phyloP scores from a whole-genome alignment of 139 green algal species.

The Picochlorum sp. region DNA sequence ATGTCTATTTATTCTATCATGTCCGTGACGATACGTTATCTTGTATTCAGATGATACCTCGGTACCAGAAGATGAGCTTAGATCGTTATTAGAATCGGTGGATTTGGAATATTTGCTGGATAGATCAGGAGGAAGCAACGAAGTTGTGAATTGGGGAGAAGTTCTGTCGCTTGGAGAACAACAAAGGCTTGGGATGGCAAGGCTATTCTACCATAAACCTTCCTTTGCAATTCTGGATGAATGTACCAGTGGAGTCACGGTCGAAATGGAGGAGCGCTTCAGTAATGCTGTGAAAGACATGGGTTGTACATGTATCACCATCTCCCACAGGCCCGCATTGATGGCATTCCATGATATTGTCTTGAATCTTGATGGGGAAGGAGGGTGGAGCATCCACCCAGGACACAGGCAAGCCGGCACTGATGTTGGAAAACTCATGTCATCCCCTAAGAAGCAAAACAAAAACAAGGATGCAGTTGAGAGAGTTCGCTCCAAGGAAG shows the following conservation, averaged over 20 bases:
- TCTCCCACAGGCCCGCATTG: constrained; percentile 66
- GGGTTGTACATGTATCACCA: constrained; percentile 71
- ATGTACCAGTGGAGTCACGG: constrained; percentile 66
- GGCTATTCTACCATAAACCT: constrained; percentile 65
- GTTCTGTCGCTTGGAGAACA: constrained; percentile 60
- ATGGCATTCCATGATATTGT: constrained; percentile 74
- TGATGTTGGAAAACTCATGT: neutral
- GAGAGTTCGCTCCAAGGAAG: neutral
- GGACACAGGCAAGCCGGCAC: constrained; percentile 20
- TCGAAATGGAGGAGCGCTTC: constrained; percentile 71
- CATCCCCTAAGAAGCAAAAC: neutral
- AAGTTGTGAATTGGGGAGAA: constrained; percentile 41
- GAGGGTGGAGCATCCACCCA: constrained; percentile 55
- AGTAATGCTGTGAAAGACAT: constrained; percentile 42
- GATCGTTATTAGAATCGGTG: constrained; percentile 42
- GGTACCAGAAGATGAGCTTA: constrained; percentile 28
- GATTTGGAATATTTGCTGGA: constrained; percentile 52
- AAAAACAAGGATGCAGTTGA: neutral
- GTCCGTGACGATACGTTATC: neutral
- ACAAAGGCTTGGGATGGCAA: constrained; percentile 66
- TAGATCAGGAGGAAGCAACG: constrained; percentile 11
- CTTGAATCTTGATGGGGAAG: constrained; percentile 64
- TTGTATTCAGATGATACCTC: constrained; percentile 12
- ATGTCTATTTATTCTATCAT: neutral
- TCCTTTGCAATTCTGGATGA: constrained; percentile 71